phyloP scores from a whole-genome alignment of 805 yeast genomes.

The Sugiyamaella floridensis region DNA sequence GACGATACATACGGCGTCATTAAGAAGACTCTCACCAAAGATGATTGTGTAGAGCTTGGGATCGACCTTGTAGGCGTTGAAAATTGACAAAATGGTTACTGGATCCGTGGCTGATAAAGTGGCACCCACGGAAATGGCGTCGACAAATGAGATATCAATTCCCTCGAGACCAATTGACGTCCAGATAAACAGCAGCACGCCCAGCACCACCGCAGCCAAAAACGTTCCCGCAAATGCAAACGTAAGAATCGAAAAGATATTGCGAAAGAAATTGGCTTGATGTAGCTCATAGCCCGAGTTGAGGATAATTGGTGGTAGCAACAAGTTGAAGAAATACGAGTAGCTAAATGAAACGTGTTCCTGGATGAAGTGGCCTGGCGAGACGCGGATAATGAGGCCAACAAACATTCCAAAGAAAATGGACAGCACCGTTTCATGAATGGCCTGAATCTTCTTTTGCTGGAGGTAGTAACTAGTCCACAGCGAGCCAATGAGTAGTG shows the following conservation, averaged over 20 bases:
- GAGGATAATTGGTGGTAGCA: conserved; percentile 91
- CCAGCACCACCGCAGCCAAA: conserved; percentile 82
- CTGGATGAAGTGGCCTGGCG: conserved; percentile 96
- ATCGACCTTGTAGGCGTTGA: conserved; percentile 96
- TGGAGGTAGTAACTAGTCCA: conserved; percentile 95
- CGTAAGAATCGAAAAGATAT: conserved; percentile 80
- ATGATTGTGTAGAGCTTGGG: conserved; percentile 95
- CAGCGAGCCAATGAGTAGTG: conserved; percentile 74
- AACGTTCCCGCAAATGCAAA: conserved; percentile 98
- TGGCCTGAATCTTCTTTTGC: conserved; percentile 82
- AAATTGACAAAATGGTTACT: conserved; percentile 90
- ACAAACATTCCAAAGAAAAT: conserved; percentile 96
- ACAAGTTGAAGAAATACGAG: conserved; percentile 84
- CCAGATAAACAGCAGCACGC: conserved; percentile 83
- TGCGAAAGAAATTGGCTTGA: conserved; percentile 89
- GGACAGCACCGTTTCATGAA: conserved; percentile 96
- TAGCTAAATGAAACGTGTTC: conserved; percentile 94
- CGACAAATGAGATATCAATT: conserved; percentile 84
- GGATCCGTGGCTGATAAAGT: conserved; percentile 98
- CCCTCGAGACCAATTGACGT: conserved; percentile 88
- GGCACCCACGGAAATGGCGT: conserved; percentile 95
- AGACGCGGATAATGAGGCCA: conserved; percentile 79
- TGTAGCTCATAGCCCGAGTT: conserved; percentile 96
- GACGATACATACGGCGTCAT: conserved; percentile 97
- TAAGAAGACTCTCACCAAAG: conserved; percentile 90